Evolutionary conservation across 1,139 yeast genomes (phyloP).

Genomic region (Schwanniomyces etchellsii): DNA sequence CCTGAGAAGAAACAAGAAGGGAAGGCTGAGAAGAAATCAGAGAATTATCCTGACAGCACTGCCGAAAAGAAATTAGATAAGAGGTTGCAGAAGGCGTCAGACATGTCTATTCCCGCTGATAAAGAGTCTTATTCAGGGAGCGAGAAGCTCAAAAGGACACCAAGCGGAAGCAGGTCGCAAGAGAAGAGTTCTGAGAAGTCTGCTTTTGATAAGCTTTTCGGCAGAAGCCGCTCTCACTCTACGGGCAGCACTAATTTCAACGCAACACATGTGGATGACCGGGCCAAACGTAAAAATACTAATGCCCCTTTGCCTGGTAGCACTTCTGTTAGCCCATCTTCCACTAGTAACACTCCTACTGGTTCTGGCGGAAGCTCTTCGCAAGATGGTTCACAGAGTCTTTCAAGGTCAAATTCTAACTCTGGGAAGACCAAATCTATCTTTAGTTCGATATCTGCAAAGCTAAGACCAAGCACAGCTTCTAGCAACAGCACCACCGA

Average conservation of each 20-base stretch:
- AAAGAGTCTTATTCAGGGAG: slow-evolving; percentile 9
- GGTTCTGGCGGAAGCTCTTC: no score
- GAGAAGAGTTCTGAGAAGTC: slow-evolving; percentile 9
- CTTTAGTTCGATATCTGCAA: slow-evolving; percentile 51
- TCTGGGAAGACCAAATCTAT: slow-evolving; percentile 35
- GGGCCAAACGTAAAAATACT: not conserved
- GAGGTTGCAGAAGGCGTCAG: not conserved
- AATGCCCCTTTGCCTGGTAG: not conserved
- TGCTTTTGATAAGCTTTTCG: slow-evolving; percentile 8
- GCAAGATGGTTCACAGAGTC: slow-evolving; percentile 10
- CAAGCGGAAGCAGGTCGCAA: not conserved
- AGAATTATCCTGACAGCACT: not conserved
- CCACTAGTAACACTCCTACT: slow-evolving; percentile 55
- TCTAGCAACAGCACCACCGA: no score
- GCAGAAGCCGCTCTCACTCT: slow-evolving; percentile 28
- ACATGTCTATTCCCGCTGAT: slow-evolving; percentile 4
- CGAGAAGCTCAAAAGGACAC: slow-evolving; percentile 6
- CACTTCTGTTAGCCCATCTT: slow-evolving; percentile 7
- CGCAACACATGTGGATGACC: slow-evolving; percentile 1
- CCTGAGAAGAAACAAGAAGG: not conserved
- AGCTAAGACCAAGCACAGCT: slow-evolving; percentile 33
- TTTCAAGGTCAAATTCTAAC: slow-evolving; percentile 15
- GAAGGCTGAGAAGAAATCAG: not conserved
- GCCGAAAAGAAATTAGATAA: not conserved
- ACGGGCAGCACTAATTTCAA: slow-evolving; percentile 12